phyloP scores from a whole-genome alignment of 108 stramenopile species.

The Schizochytrium sp. region DNA sequence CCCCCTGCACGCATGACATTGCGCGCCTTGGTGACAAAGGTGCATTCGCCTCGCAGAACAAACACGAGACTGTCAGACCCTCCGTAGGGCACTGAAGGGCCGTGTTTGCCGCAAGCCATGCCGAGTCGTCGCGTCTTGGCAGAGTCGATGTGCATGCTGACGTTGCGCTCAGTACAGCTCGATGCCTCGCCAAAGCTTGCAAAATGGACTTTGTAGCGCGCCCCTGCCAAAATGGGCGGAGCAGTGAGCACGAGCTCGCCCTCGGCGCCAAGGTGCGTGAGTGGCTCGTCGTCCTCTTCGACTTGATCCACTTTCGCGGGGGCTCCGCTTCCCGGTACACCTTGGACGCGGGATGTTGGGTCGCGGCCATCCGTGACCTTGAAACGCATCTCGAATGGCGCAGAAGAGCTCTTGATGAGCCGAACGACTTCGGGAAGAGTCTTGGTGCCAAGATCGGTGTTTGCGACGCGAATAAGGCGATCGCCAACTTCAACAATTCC shows the following conservation, averaged over 20 bases:
- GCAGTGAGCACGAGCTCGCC: neutral
- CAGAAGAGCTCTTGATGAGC: neutral
- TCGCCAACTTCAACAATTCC: neutral
- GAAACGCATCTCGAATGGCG: neutral
- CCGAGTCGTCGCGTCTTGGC: neutral
- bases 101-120: neutral
- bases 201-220: neutral
- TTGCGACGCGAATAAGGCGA: neutral
- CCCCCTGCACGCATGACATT: neutral
- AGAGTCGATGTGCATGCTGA: neutral
- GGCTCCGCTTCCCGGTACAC: neutral
- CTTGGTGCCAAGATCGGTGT: neutral
- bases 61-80: neutral
- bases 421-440: neutral
- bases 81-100: neutral
- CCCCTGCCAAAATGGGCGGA: neutral
- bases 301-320: neutral
- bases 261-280: neutral
- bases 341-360: too few species aligned
- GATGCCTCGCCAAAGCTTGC: neutral
- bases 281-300: neutral
- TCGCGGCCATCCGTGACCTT: neutral
- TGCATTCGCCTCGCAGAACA: conserved; percentile 11
- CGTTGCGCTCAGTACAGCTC: neutral
- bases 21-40: conserved; percentile 8